Percentiles rank a stretch among this genome's conserved stretches.
phyloP scores from a whole-genome alignment of 2,329 filamentous ascomycete species.

The Zalaria sp. region DNA sequence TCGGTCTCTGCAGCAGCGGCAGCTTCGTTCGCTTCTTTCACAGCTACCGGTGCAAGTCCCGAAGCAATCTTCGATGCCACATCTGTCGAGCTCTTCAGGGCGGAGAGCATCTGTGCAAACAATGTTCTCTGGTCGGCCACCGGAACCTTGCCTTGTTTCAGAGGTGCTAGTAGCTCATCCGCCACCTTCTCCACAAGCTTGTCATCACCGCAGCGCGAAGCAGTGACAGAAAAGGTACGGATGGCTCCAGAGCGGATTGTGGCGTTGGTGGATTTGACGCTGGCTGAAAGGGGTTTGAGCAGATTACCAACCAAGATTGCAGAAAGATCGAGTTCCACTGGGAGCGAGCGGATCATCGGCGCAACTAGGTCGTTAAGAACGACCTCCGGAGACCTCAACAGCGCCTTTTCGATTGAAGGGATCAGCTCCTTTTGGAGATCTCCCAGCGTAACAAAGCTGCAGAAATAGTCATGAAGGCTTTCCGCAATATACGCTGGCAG shows the following conservation, averaged over 20 bases:
- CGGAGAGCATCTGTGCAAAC: constrained; percentile 66
- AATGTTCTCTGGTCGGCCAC: constrained; percentile 72
- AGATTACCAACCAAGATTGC: constrained; percentile 56
- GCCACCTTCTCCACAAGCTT: constrained; percentile 51
- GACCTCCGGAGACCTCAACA: constrained; percentile 81
- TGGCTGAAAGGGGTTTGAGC: constrained; percentile 76
- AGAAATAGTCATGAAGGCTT: constrained; percentile 72
- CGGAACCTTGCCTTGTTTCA: constrained; percentile 74
- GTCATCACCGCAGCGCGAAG: constrained; percentile 45
- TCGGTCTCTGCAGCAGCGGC: constrained; percentile 64
- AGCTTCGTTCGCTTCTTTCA: constrained; percentile 79
- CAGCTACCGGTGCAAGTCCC: constrained; percentile 52
- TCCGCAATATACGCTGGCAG: constrained; percentile 59
- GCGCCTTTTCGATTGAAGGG: constrained; percentile 72
- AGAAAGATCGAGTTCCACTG: constrained; percentile 61
- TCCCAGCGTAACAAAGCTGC: constrained; percentile 54
- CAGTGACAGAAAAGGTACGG: constrained; percentile 57
- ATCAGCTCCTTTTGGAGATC: constrained; percentile 65
- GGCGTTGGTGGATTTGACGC: constrained; percentile 78
- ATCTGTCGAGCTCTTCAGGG: constrained; percentile 44
- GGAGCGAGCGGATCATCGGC: constrained; percentile 57
- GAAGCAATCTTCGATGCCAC: constrained; percentile 53
- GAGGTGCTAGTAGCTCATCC: constrained; percentile 62
- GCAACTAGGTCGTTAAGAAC: constrained; percentile 67
- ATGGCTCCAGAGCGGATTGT: constrained; percentile 63